These are phyloP conservation scores for Sordariomycetes sp. DNA, from an alignment of 2,329 filamentous ascomycete species.

Conservation along the genomic window DNA sequence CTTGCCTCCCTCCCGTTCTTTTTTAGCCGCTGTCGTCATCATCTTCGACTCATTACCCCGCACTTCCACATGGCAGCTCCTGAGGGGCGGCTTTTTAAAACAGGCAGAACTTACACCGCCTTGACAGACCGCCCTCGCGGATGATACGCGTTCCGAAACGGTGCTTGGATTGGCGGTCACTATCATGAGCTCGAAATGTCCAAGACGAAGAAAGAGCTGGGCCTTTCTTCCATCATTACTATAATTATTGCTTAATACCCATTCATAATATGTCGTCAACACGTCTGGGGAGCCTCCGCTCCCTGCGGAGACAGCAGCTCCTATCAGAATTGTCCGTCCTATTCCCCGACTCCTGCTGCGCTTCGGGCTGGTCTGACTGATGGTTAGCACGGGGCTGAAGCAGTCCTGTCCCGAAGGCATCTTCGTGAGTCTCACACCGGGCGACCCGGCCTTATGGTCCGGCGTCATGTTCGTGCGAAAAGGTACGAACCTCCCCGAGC, in stretches of 20 bases:
- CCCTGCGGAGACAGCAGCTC: conserved; percentile 61
- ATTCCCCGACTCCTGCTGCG: background rate
- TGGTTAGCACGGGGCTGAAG: conserved; percentile 61
- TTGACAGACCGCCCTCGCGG: background rate
- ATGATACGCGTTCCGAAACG: conserved; percentile 12
- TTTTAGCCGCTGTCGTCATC: background rate
- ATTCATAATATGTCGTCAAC: conserved; percentile 25
- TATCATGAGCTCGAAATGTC: conserved; percentile 1
- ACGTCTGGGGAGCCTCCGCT: conserved; percentile 32
- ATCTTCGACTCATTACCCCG: background rate
- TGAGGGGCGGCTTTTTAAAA: background rate
- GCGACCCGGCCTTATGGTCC: conserved; percentile 71
- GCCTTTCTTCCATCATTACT: background rate
- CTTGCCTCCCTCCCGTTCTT: background rate
- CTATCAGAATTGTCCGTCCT: conserved; percentile 65
- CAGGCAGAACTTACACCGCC: conserved; percentile 17
- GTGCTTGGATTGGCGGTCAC: background rate
- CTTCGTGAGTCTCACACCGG: conserved; percentile 73
- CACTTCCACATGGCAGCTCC: background rate
- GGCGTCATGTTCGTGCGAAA: conserved; percentile 86
- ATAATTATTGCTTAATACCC: background rate
- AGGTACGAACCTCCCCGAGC: too few relatives aligned
- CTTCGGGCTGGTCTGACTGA: conserved; percentile 6
- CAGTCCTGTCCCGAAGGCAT: conserved; percentile 74
- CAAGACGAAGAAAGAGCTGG: background rate